Base-by-base conservation (phyloP, 2,329 filamentous ascomycete genomes). In the Neonectria magnoliae region DNA sequence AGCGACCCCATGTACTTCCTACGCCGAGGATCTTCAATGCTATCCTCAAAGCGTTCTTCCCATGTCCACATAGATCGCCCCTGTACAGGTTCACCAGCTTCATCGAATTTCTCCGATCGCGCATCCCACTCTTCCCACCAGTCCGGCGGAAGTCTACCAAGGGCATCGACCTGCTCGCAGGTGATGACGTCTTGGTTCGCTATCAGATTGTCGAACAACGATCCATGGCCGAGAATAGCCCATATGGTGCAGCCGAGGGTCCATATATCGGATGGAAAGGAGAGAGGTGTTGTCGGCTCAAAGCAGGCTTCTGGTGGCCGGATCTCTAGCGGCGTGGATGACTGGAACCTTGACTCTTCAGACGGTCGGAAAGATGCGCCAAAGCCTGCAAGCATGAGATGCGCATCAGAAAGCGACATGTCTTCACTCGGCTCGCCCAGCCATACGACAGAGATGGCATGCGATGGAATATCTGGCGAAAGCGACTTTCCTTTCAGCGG, bases 241-340 rank as follows among this genome's bases (percentile, higher is more conserved):
- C 75, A 82, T 47, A 81, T 78, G 0, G 74, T 60, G 58, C 73
- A 78, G 0, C 71, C 77, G 11, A 82, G 76, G 8, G 73, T 78
- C 80, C 80, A 82, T n/a, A 81, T 79, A 44, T 82, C 80, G 0
- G 77, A 76, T 22, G 75, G 20, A 42, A 74, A 79, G 1, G 76
- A 76, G 5, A 81, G 69, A 13, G 78, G 73, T 11, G 60, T 71
- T 10, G 62, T 67, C 20, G 76, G 73, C 38, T 80, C 75, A 62
- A 82, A 81, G 2, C 69, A 65, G 33, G 64, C 70, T 61, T 81
- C 79, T 0, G 78, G 79, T 11, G 78, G 75, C 8, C 74, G 71
- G 42, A 69, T 65, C 8, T 11, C 66, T 6, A 77, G 70, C 2
- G 76, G 76, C 5, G 74, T 75, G 51, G 72, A 69, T 18, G 75